A percentile compares a stretch with the other conserved stretches of the same genome.
Conservation (phyloP, 2,329 filamentous ascomycete genomes). For the Piedraia hortae region DNA sequence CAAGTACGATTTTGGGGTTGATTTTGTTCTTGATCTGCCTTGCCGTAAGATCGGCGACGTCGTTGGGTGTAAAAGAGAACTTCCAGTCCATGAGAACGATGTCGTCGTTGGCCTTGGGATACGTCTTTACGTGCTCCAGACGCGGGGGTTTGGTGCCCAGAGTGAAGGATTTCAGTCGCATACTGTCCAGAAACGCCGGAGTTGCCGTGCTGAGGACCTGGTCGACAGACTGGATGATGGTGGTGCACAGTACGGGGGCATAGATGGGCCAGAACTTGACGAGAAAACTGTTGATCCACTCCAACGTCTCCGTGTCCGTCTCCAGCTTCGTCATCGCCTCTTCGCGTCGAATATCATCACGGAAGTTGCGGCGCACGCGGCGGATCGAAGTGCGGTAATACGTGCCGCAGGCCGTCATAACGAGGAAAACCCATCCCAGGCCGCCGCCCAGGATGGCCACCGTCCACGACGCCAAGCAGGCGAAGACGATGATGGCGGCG, state of each 20-base stretch:
- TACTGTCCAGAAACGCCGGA: conserved; percentile 71
- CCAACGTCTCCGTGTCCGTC: conserved; percentile 70
- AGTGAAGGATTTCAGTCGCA: conserved; percentile 81
- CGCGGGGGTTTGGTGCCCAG: conserved; percentile 85
- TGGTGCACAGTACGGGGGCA: conserved; percentile 73
- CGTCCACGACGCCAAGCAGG: conserved; percentile 72
- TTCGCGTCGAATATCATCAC: conserved; percentile 77
- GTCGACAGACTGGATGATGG: conserved; percentile 79
- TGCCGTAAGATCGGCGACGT: conserved; percentile 69
- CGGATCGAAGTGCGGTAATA: conserved; percentile 93
- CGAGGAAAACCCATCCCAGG: conserved; percentile 70
- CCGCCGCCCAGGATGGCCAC: conserved; percentile 73
- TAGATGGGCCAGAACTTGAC: conserved; percentile 99
- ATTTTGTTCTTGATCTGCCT: conserved; percentile 83
- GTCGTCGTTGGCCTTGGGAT: conserved; percentile 84
- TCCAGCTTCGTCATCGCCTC: conserved; percentile 68
- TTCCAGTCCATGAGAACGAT: conserved; percentile 98
- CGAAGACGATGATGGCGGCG: conserved; percentile 74
- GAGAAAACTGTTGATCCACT: conserved; percentile 98
- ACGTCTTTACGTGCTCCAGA: conserved; percentile 93
- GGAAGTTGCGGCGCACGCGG: conserved; percentile 78
- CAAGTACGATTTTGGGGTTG: conserved; percentile 86
- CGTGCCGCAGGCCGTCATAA: conserved; percentile 78
- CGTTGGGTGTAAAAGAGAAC: conserved; percentile 95
- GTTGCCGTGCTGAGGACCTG: conserved; percentile 85